These are phyloP conservation scores for Friedmanniomyces simplex DNA, from an alignment of 495 filamentous ascomycete species.

Conservation along the genomic window DNA sequence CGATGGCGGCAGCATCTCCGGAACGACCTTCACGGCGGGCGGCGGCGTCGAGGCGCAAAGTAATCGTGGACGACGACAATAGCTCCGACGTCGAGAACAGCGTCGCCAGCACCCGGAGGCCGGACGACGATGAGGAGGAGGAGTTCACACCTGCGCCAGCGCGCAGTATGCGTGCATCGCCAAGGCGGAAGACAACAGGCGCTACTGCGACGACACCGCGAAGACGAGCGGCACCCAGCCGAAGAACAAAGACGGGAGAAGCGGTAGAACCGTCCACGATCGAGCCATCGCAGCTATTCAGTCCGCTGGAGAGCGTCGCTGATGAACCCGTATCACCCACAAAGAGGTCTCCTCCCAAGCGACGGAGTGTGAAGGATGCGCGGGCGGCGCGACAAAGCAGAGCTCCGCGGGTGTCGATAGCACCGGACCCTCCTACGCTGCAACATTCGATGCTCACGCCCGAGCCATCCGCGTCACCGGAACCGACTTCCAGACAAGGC, in stretches of 20 bases:
- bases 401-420: slow-evolving; percentile 30
- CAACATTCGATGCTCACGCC: slow-evolving; percentile 35
- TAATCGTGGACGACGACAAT: slow-evolving; percentile 65
- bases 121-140: slow-evolving; percentile 57
- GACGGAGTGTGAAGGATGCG: slow-evolving; percentile 48
- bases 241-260: slow-evolving; percentile 33
- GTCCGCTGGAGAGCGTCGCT: slow-evolving; percentile 45
- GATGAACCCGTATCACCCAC: slow-evolving; percentile 51
- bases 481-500: slow-evolving; percentile 42
- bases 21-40: slow-evolving; percentile 66
- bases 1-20: slow-evolving; percentile 53
- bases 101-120: slow-evolving; percentile 36
- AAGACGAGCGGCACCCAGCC: slow-evolving; percentile 20
- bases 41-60: slow-evolving; percentile 50
- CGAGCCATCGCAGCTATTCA: slow-evolving; percentile 51
- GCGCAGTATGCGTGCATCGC: slow-evolving; percentile 38
- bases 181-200: slow-evolving; percentile 51
- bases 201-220: slow-evolving; percentile 26
- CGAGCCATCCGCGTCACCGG: slow-evolving; percentile 37
- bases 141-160: slow-evolving; percentile 68
- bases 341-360: slow-evolving; percentile 56
- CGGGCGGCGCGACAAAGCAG: slow-evolving; percentile 44
- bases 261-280: slow-evolving; percentile 48
- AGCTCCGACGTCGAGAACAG: slow-evolving; percentile 35
- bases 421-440: slow-evolving; percentile 24